Evolutionary conservation across 2,329 filamentous ascomycete genomes (phyloP).

Genomic region (Cyphellophora europaea): DNA sequence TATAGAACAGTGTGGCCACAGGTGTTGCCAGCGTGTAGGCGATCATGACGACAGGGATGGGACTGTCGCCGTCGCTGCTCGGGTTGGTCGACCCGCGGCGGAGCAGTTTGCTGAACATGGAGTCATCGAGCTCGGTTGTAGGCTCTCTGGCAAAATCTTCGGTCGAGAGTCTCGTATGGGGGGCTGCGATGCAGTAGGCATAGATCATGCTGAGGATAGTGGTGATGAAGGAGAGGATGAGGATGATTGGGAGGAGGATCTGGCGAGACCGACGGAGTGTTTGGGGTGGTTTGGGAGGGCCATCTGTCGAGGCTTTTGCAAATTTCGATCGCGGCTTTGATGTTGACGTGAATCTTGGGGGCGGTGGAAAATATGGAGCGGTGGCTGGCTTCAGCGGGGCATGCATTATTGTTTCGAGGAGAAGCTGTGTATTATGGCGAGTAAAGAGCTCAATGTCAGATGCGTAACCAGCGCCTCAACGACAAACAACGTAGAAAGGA

Average conservation of each 20-base stretch:
- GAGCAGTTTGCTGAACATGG: constrained; percentile 7
- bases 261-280: constrained; percentile 8
- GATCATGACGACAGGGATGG: constrained; percentile 3
- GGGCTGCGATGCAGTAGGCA: constrained; percentile 18
- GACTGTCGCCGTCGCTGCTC: neutral
- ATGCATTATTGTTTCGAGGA: too few relatives aligned
- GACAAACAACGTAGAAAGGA: too few relatives aligned
- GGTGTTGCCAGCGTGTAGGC: constrained; percentile 15
- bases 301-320: too few relatives aligned
- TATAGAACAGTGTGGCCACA: constrained; percentile 8
- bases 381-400: too few relatives aligned
- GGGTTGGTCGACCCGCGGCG: too few relatives aligned
- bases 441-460: too few relatives aligned
- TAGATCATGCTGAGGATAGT: constrained; percentile 16
- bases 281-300: too few relatives aligned
- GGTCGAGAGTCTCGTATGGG: constrained; percentile 13
- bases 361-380: constrained; percentile 1
- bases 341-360: neutral
- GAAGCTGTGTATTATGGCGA: too few relatives aligned
- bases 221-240: constrained; percentile 15
- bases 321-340: neutral
- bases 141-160: constrained; percentile 8
- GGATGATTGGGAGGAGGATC: constrained; percentile 12
- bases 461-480: too few relatives aligned
- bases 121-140: constrained; percentile 9